Percentiles rank a stretch among this genome's conserved stretches.
Evolutionary conservation across 2,329 filamentous ascomycete species (phyloP).

Genomic region (Aspergillus amoenus): DNA sequence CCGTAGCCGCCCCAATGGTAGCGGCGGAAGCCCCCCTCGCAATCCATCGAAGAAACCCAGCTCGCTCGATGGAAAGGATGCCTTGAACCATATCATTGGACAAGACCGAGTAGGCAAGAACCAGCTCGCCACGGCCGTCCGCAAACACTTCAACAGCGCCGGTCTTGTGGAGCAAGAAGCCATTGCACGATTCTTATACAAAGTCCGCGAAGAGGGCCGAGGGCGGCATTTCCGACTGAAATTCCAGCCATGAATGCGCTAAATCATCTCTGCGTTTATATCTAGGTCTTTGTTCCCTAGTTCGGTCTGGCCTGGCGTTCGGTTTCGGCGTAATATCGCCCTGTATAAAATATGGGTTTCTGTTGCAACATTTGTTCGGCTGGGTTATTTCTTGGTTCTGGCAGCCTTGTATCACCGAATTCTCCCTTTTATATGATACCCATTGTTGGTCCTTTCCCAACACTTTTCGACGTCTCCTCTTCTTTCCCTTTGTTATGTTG

Average conservation of each 20-base stretch:
- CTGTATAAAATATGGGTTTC: background rate
- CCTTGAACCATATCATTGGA: constrained; percentile 30
- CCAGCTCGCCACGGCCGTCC: constrained; percentile 43
- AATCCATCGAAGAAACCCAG: constrained; percentile 6
- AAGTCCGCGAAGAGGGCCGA: constrained; percentile 47
- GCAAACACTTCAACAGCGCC: constrained; percentile 50
- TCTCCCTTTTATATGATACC: constrained; percentile 27
- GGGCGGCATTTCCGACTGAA: constrained; percentile 42
- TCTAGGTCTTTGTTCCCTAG: background rate
- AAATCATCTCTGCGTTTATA: background rate
- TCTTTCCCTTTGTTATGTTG: background rate
- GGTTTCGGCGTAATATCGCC: background rate
- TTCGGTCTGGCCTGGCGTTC: background rate
- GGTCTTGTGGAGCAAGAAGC: constrained; percentile 48
- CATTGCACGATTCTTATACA: constrained; percentile 49
- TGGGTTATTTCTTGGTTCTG: background rate
- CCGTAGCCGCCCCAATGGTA: constrained; percentile 12
- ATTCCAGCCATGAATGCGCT: constrained; percentile 38
- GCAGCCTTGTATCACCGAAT: background rate
- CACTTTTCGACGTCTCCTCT: constrained; percentile 3
- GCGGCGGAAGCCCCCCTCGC: constrained; percentile 5
- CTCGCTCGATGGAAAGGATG: constrained; percentile 16
- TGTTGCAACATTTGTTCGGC: background rate
- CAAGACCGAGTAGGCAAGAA: constrained; percentile 44
- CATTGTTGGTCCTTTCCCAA: constrained; percentile 23